Evolutionary conservation across 805 yeast species (phyloP).

Genomic region (Ogataea pignaliae): DNA sequence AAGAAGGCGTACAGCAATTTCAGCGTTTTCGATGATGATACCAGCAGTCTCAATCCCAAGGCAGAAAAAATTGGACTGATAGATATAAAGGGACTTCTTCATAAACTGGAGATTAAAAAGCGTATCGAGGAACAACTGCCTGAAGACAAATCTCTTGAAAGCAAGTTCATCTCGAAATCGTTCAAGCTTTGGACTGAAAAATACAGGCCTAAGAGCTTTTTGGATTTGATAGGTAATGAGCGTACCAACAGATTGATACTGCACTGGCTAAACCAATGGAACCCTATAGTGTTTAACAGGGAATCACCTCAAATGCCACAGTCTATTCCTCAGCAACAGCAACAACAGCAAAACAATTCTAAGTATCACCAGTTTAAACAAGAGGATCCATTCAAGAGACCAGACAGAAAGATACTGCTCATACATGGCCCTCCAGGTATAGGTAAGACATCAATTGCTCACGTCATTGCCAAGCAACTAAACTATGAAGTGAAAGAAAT

Average conservation of each 20-base stretch:
- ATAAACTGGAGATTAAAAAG: conserved; percentile 21
- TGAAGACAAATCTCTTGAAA: conserved; percentile 5
- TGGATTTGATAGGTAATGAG: conserved; percentile 70
- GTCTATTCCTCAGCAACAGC: neutral
- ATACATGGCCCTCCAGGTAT: conserved; percentile 92
- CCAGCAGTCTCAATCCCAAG: neutral
- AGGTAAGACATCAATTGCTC: conserved; percentile 89
- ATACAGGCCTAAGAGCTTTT: conserved; percentile 59
- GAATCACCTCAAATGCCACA: conserved; percentile 19
- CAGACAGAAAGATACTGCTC: conserved; percentile 58
- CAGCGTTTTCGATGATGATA: neutral
- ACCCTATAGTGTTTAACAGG: conserved; percentile 49
- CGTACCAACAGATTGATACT: conserved; percentile 53
- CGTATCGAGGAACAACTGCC: conserved; percentile 11
- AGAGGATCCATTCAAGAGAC: conserved; percentile 53
- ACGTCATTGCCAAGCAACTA: conserved; percentile 73
- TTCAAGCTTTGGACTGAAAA: conserved; percentile 51
- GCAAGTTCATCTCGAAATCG: conserved; percentile 5
- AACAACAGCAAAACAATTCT: conserved; percentile 1
- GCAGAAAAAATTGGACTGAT: conserved; percentile 11
- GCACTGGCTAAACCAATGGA: conserved; percentile 68
- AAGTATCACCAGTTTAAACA: conserved; percentile 6
- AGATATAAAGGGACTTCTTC: conserved; percentile 20
- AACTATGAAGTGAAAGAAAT: conserved; percentile 80
- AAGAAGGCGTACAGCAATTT: neutral